Evolutionary conservation across 2,329 filamentous ascomycete species (phyloP).

Genomic region (Colletotrichum theobromicola): DNA sequence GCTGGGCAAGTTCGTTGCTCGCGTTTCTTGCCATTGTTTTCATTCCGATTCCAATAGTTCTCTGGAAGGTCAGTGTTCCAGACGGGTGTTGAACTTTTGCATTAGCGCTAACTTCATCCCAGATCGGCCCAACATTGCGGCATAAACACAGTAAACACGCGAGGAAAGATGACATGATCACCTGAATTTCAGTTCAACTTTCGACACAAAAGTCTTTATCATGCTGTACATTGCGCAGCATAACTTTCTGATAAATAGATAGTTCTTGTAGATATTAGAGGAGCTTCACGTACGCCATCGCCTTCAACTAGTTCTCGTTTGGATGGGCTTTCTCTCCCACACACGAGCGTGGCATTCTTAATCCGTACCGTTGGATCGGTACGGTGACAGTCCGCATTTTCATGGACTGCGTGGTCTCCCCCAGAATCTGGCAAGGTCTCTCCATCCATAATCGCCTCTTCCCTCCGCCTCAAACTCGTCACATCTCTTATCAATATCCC

Average conservation of each 20-base stretch:
- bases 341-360: too few relatives aligned
- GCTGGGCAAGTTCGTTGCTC: slow-evolving; percentile 21
- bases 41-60: neutral
- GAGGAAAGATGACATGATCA: neutral
- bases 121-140: neutral
- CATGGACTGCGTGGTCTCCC: neutral
- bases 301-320: too few relatives aligned
- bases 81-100: accelerated
- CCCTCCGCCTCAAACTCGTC: neutral
- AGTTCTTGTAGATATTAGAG: neutral
- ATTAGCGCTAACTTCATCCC: neutral
- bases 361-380: too few relatives aligned
- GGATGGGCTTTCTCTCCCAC: too few relatives aligned
- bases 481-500: neutral
- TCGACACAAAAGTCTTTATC: neutral
- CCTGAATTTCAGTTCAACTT: neutral
- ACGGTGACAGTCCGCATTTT: neutral
- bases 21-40: neutral
- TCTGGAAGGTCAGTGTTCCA: neutral
- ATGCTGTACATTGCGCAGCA: neutral
- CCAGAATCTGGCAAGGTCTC: neutral
- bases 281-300: too few relatives aligned
- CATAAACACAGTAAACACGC: slow-evolving; percentile 4
- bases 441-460: neutral
- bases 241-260: neutral